These are phyloP conservation scores for Iberis amara DNA, from an alignment of 441 rosid genomes.

Conservation along the genomic window DNA sequence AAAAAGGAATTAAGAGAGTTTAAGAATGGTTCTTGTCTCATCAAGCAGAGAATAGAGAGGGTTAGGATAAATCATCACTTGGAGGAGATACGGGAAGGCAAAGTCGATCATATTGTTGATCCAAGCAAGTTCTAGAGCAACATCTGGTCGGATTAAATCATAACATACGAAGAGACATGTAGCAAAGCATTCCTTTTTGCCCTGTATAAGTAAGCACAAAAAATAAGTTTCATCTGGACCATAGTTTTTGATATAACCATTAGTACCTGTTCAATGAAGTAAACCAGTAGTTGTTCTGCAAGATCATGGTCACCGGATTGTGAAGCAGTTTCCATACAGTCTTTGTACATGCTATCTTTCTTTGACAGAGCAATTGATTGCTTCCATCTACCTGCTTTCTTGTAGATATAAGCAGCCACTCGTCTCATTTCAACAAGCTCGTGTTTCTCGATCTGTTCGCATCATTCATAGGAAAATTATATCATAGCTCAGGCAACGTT, in stretches of 20 bases:
- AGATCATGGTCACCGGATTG: slow-evolving; percentile 97
- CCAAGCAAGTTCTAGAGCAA: slow-evolving; percentile 93
- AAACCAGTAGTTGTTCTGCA: slow-evolving; percentile 92
- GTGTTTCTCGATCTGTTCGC: slow-evolving; percentile 81
- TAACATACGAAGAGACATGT: slow-evolving; percentile 95
- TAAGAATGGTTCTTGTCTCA: background rate
- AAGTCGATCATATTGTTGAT: slow-evolving; percentile 88
- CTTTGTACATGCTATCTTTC: slow-evolving; percentile 87
- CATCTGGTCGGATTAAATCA: slow-evolving; percentile 77
- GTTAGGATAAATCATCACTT: slow-evolving; percentile 42
- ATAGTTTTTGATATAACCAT: background rate
- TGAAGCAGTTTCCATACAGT: slow-evolving; percentile 99
- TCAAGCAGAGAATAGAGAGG: background rate
- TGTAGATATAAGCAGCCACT: slow-evolving; percentile 97
- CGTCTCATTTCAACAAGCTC: slow-evolving; percentile 99
- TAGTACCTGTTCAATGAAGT: slow-evolving; percentile 87
- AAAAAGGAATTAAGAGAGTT: background rate
- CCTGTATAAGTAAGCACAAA: slow-evolving; percentile 42
- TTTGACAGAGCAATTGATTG: slow-evolving; percentile 94
- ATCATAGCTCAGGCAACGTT: background rate
- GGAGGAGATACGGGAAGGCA: slow-evolving; percentile 89
- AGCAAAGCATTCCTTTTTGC: slow-evolving; percentile 96
- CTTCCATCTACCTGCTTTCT: slow-evolving; percentile 99
- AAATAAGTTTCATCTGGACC: slow-evolving; percentile 10
- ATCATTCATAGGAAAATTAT: slow-evolving; percentile 34